Evolutionary conservation across 148 eudicot species (phyloP).

Genomic region (Camellia sinensis): DNA sequence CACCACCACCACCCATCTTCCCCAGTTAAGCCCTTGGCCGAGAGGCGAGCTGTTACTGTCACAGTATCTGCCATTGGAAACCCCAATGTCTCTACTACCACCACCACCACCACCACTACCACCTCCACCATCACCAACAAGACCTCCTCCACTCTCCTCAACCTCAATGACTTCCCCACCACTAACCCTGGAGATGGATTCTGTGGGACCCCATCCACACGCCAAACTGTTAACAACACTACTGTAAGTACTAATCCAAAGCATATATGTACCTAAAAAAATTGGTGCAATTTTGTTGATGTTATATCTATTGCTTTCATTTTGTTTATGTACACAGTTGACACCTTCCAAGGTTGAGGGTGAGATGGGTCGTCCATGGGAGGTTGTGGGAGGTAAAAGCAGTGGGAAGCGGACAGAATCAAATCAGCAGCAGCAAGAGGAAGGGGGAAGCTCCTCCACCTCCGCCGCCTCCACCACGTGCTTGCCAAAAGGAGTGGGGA

Average conservation of each 20-base stretch:
- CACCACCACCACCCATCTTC: constrained; percentile 47
- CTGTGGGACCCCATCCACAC: no score
- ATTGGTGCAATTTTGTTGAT: no score
- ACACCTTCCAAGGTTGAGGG: constrained; percentile 4
- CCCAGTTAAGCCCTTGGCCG: not conserved
- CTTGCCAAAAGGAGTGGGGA: constrained; percentile 1
- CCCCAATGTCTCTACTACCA: constrained; percentile 3
- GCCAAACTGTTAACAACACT: no score
- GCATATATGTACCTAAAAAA: constrained; percentile 18
- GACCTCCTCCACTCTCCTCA: not conserved
- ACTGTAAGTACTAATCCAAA: no score
- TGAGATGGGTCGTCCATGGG: not conserved
- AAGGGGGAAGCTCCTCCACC: not conserved
- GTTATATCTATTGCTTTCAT: no score
- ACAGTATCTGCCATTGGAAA: constrained; percentile 21
- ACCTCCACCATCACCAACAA: not conserved
- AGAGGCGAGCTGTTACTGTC: constrained; percentile 30
- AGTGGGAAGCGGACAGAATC: no score
- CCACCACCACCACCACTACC: constrained; percentile 6
- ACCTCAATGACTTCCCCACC: no score
- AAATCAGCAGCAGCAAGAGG: no score
- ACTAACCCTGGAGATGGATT: no score
- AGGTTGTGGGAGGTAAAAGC: no score
- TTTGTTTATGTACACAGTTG: no score
- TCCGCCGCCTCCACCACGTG: not conserved